Evolutionary conservation across 352 stramenopile genomes (phyloP), one percentile per base, ranked within the genome.

Genomic region (Thalassiosira livingstoniorum): DNA sequence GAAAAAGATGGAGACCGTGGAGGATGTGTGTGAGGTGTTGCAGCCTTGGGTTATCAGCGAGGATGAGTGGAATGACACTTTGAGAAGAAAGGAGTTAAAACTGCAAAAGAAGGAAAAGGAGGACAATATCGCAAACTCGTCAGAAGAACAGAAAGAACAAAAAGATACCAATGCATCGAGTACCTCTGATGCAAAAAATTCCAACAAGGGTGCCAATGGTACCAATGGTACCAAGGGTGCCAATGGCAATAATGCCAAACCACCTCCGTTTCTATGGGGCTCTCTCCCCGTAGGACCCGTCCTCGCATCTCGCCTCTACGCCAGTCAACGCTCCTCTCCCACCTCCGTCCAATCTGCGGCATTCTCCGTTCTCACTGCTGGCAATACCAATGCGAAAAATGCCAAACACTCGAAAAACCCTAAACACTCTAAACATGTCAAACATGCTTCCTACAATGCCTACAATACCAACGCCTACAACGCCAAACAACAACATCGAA

Each of bases 301-400:
- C 4, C 69, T 89, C 21, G 76, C 82, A 29, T 61, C 64, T 13
- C 73, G 74, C 34, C 62, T 92, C 27, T 23, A 77, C 2, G 25
- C 70, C 31, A 75, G 5, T 13, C 32, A 69, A 34, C 51, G 84
- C 18, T 76, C 66, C 35, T 51, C 35, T 43, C 88, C 88, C 7
- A 92, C 88, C 62, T 53, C 83, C 11, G 81, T 92, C n/a, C 88
- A 92, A 80, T 29, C 53, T n/a, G 63, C 62, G 18, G 68, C 82
- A 21, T 91, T 90, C 75, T n/a, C 63, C 18, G 60, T 86, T 23
- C 65, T 92, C 1, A 82, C 67, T n/a, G 37, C 74, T 25, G 60
- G 54, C 31, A 37, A 65, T 21, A 64, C 23, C 32, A 71, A 66
- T 23, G 61, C 35, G 4, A 61, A 66, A 21, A 58, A 57, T 25